Percentiles rank a stretch among this genome's conserved stretches.
phyloP scores from a whole-genome alignment of 345 rosid species.

The Gossypium australe region DNA sequence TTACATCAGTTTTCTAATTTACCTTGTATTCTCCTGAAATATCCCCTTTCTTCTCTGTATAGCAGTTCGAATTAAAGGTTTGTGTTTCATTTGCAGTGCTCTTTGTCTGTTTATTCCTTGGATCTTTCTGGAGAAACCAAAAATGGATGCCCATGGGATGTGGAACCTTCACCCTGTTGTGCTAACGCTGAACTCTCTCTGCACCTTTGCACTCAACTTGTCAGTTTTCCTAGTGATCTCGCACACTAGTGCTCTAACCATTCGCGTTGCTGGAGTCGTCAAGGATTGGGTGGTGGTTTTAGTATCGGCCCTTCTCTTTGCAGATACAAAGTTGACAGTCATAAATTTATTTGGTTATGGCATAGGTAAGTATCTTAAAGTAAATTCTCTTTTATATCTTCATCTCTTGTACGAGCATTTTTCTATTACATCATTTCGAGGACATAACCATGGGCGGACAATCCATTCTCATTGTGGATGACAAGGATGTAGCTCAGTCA shows the following conservation, averaged over 20 bases:
- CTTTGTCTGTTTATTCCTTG: conserved; percentile 84
- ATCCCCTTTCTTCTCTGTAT: conserved; percentile 9
- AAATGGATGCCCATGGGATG: conserved; percentile 70
- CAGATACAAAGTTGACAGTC: conserved; percentile 83
- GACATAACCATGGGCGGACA: not conserved
- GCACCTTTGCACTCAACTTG: conserved; percentile 95
- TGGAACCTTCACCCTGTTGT: conserved; percentile 69
- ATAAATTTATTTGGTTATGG: conserved; percentile 85
- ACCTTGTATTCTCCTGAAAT: not conserved
- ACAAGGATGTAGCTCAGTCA: not conserved
- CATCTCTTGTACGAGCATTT: not conserved
- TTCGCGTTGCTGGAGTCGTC: conserved; percentile 98
- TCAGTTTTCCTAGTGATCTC: conserved; percentile 95
- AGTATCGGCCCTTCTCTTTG: conserved; percentile 84
- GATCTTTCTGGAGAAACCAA: conserved; percentile 90
- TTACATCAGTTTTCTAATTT: conserved; percentile 7
- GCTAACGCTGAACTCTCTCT: conserved; percentile 70
- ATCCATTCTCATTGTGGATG: not conserved
- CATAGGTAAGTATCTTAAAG: conserved; percentile 49
- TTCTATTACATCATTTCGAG: not conserved
- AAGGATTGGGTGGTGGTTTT: conserved; percentile 98
- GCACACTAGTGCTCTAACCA: conserved; percentile 95
- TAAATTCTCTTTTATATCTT: not conserved
- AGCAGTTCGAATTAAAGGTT: conserved; percentile 1
- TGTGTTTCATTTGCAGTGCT: conserved; percentile 51